phyloP scores from a whole-genome alignment of 2,329 filamentous ascomycete genomes.

The Aspergillus sp. region DNA sequence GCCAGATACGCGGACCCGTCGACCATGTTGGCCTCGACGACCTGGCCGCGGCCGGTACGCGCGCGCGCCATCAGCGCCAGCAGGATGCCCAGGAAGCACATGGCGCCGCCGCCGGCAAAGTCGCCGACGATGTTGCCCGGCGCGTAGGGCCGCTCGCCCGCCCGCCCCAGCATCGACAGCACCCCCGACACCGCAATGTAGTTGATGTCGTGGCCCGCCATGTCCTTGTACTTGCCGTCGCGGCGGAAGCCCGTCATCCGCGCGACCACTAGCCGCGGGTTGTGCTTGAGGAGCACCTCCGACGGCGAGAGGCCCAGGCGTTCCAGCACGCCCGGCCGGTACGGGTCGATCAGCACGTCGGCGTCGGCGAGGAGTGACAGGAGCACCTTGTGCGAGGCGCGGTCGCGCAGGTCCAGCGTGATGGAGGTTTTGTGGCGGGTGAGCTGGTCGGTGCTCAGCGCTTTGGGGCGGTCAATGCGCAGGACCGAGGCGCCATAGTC shows the following conservation, averaged over 20 bases:
- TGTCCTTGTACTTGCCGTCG: conserved; percentile 78
- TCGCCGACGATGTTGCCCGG: conserved; percentile 85
- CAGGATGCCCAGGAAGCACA: conserved; percentile 77
- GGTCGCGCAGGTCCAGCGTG: conserved; percentile 72
- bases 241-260: conserved; percentile 88
- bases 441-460: conserved; percentile 66
- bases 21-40: conserved; percentile 96
- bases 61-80: conserved; percentile 71
- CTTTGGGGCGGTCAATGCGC: conserved; percentile 69
- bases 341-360: conserved; percentile 90
- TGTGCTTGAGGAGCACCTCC: conserved; percentile 61
- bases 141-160: conserved; percentile 68
- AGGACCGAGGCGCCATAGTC: conserved; percentile 87
- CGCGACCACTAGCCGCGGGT: conserved; percentile 75
- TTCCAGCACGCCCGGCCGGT: conserved; percentile 86
- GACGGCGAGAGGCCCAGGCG: conserved; percentile 73
- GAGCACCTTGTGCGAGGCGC: conserved; percentile 63
- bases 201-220: conserved; percentile 96
- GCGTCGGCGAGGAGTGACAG: conserved; percentile 60
- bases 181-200: conserved; percentile 88
- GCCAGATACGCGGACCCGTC: conserved; percentile 80
- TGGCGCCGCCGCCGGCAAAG: conserved; percentile 85
- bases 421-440: conserved; percentile 80
- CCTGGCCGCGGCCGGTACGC: conserved; percentile 69
- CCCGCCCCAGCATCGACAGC: conserved; percentile 71